Evolutionary conservation across 163 green algal species (phyloP).

Genomic region (Botryococcus braunii): DNA sequence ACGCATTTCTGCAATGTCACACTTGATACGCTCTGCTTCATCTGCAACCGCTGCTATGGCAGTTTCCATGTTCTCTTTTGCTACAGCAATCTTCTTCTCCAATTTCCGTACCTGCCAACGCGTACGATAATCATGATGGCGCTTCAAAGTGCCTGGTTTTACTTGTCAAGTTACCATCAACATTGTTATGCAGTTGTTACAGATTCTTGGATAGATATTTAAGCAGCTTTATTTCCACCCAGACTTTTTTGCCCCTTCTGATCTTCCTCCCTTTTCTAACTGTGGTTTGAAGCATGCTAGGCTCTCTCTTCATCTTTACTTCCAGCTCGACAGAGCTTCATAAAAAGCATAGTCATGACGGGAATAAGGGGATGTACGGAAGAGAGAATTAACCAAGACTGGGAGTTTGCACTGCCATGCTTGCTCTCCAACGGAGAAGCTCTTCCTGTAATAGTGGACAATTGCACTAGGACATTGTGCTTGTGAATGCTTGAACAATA

Average conservation of each 20-base stretch:
- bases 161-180: not conserved
- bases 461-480: no score
- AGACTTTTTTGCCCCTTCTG: not conserved
- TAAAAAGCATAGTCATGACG: no score
- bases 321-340: no score
- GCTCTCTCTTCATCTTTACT: no score
- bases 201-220: not conserved
- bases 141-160: not conserved
- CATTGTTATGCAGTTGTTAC: not conserved
- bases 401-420: no score
- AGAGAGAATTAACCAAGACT: no score
- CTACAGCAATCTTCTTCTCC: constrained; percentile 15
- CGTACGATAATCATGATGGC: not conserved
- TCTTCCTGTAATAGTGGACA: no score
- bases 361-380: no score
- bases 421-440: no score
- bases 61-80: constrained; percentile 25
- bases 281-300: not conserved
- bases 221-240: not conserved
- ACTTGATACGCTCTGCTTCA: constrained; percentile 12
- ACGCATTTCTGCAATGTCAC: constrained; percentile 26
- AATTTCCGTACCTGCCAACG: constrained; percentile 23
- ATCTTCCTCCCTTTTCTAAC: not conserved
- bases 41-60: constrained; percentile 1
- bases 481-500: no score